Conservation (phyloP, 495 filamentous ascomycete species). For the Talaromyces liani region DNA sequence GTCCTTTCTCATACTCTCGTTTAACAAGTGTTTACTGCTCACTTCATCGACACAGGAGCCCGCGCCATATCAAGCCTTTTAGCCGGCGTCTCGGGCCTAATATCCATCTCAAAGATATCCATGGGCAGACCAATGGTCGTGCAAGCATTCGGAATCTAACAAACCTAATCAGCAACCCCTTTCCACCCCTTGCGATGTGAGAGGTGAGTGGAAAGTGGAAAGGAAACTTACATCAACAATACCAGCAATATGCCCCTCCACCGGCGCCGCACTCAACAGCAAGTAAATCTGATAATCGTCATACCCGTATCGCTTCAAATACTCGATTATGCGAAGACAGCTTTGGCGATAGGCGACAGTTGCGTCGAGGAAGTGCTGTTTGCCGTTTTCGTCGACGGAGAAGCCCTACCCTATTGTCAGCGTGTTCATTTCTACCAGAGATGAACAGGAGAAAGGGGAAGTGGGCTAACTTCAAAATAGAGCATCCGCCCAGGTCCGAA, state of each 20-base stretch:
- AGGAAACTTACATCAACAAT: constrained; percentile 64
- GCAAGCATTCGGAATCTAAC: constrained; percentile 58
- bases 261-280: constrained; percentile 77
- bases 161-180: neutral
- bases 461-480: constrained; percentile 63
- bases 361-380: constrained; percentile 90
- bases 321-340: constrained; percentile 75
- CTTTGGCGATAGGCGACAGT: constrained; percentile 90
- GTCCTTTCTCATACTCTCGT: neutral
- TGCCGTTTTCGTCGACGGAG: constrained; percentile 82
- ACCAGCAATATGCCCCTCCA: constrained; percentile 91
- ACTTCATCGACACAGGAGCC: neutral
- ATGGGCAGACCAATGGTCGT: constrained; percentile 85
- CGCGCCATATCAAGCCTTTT: constrained; percentile 56
- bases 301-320: constrained; percentile 74
- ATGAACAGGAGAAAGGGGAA: too few relatives aligned
- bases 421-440: neutral
- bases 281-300: constrained; percentile 84
- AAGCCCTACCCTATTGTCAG: constrained; percentile 48
- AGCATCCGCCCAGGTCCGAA: constrained; percentile 81
- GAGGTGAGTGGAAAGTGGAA: neutral
- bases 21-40: neutral
- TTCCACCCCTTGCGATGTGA: neutral
- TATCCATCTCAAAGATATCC: constrained; percentile 96
- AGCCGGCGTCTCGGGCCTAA: constrained; percentile 58